These are phyloP conservation scores for Cutaneotrichosporon dermatis DNA, from an alignment of 1,284 basidiomycete genomes.

Conservation along the genomic window DNA sequence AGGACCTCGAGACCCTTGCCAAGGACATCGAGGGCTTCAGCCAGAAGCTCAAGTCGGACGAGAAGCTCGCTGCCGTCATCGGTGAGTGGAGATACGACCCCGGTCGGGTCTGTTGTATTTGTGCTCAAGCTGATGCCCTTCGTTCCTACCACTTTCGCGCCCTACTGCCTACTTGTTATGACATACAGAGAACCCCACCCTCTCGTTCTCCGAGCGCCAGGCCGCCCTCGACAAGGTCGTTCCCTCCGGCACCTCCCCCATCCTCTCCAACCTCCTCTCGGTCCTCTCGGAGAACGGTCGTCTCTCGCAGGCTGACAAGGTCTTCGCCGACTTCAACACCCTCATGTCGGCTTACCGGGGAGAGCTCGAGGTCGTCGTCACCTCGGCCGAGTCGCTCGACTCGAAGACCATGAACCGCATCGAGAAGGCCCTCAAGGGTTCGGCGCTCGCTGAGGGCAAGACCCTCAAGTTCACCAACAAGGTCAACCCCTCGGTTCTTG, in stretches of 20 bases:
- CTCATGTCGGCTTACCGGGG: conserved; percentile 87
- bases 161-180: neutral
- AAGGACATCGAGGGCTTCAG: conserved; percentile 75
- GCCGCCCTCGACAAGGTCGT: conserved; percentile 67
- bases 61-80: conserved; percentile 67
- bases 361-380: conserved; percentile 89
- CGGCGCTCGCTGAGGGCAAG: conserved; percentile 79
- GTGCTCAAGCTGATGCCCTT: neutral
- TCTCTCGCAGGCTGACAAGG: conserved; percentile 73
- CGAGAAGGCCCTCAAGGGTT: conserved; percentile 77
- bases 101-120: neutral
- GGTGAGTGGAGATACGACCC: neutral
- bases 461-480: conserved; percentile 81
- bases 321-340: conserved; percentile 87
- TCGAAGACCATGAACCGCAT: conserved; percentile 69
- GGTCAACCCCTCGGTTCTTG: conserved; percentile 82
- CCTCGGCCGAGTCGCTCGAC: conserved; percentile 72
- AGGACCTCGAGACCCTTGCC: conserved; percentile 59
- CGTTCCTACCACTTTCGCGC: neutral
- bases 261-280: conserved; percentile 87
- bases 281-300: conserved; percentile 94
- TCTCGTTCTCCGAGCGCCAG: conserved; percentile 71
- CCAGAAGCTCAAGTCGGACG: conserved; percentile 60
- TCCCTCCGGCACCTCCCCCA: conserved; percentile 61
- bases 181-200: conserved; percentile 68